A percentile compares a stretch with the other conserved stretches of the same genome.
These are phyloP conservation scores for Mucuna pruriens DNA, from an alignment of 306 rosid species.

Conservation along the genomic window DNA sequence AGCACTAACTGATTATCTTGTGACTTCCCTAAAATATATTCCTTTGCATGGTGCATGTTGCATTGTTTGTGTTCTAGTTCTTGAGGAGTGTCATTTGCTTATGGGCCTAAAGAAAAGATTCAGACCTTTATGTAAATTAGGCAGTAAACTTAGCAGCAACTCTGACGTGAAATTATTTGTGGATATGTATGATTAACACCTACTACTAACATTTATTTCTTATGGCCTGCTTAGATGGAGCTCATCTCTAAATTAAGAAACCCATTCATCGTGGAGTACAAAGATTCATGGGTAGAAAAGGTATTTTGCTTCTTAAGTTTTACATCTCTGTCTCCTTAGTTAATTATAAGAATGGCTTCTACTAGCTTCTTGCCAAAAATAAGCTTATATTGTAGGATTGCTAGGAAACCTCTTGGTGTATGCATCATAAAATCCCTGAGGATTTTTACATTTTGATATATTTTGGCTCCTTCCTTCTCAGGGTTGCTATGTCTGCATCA, in stretches of 20 bases:
- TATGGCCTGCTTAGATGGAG: conserved; percentile 76
- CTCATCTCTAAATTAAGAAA: conserved; percentile 85
- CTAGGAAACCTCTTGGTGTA: not conserved
- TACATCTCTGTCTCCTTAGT: conserved; percentile 21
- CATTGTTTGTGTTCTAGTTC: conserved; percentile 27
- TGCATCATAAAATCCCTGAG: not conserved
- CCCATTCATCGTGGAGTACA: conserved; percentile 98
- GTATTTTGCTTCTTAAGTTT: conserved; percentile 46
- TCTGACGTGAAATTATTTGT: conserved; percentile 17
- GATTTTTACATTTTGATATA: conserved; percentile 19
- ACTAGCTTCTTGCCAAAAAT: conserved; percentile 9
- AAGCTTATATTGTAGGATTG: conserved; percentile 36
- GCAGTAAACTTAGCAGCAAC: not conserved
- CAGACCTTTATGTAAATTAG: conserved; percentile 16
- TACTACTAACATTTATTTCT: conserved; percentile 19
- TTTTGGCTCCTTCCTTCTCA: conserved; percentile 50
- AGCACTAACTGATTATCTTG: conserved; percentile 5
- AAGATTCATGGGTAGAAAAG: conserved; percentile 99
- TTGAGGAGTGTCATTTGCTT: conserved; percentile 27
- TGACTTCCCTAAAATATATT: not conserved
- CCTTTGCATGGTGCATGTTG: not conserved
- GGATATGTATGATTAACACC: not conserved
- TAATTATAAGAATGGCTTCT: conserved; percentile 22
- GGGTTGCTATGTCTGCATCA: conserved; percentile 99
- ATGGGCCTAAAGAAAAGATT: conserved; percentile 24